Evolutionary conservation across 805 yeast species (phyloP).

Genomic region (Soucietia sequanensis): DNA sequence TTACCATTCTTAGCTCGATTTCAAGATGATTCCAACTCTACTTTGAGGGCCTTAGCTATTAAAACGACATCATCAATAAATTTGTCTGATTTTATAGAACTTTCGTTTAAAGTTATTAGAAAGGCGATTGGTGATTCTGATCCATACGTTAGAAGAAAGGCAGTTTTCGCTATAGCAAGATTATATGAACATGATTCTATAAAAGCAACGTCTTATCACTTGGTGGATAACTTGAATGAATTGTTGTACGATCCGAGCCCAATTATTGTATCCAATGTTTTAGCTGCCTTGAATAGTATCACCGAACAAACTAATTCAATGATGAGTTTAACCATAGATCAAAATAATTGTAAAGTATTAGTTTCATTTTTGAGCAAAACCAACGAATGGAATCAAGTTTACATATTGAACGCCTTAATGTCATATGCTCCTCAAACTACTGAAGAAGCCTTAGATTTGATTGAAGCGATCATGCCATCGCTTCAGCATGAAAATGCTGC

Average conservation of each 20-base stretch:
- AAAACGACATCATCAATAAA: conserved; percentile 64
- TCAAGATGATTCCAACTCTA: conserved; percentile 44
- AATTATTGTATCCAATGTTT: conserved; percentile 66
- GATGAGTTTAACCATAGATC: conserved; percentile 49
- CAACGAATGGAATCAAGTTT: conserved; percentile 74
- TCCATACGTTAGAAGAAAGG: conserved; percentile 63
- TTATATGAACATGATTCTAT: conserved; percentile 55
- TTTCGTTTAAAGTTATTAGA: conserved; percentile 42
- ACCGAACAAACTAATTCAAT: conserved; percentile 55
- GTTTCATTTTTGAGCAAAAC: conserved; percentile 32
- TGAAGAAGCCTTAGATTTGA: conserved; percentile 63
- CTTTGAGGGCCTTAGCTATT: conserved; percentile 58
- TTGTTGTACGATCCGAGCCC: conserved; percentile 57
- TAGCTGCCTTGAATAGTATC: conserved; percentile 64
- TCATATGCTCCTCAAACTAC: conserved; percentile 67
- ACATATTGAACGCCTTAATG: conserved; percentile 63
- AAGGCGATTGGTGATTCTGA: conserved; percentile 44
- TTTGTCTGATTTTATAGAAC: conserved; percentile 47
- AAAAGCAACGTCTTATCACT: conserved; percentile 39
- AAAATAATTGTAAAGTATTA: conserved; percentile 37
- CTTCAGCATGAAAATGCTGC: conserved; percentile 79
- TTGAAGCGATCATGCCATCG: conserved; percentile 65
- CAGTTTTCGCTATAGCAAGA: conserved; percentile 68
- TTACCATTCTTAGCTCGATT: conserved; percentile 57
- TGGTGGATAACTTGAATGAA: conserved; percentile 50